Percentiles rank a stretch among this genome's conserved stretches.
These are phyloP conservation scores for Fusarium azukiicola DNA, from an alignment of 2,329 filamentous ascomycete genomes.

Conservation along the genomic window DNA sequence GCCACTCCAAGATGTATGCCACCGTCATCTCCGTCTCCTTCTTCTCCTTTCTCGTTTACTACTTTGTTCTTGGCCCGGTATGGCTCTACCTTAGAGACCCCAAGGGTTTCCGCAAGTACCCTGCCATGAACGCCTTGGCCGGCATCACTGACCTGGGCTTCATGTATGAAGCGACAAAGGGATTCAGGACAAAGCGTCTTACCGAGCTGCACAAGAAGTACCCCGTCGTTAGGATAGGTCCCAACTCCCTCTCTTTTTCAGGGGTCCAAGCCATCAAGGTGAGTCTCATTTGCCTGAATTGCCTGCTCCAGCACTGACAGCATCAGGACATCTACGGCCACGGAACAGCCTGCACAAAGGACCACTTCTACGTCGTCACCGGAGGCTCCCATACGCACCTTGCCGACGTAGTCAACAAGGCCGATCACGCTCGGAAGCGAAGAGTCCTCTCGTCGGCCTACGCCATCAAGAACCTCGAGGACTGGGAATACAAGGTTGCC, in stretches of 20 bases:
- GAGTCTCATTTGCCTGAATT: neutral
- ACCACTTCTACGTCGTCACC: constrained; percentile 66
- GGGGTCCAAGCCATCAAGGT: constrained; percentile 49
- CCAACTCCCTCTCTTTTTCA: constrained; percentile 52
- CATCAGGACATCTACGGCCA: constrained; percentile 65
- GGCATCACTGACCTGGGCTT: constrained; percentile 42
- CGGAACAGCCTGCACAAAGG: constrained; percentile 72
- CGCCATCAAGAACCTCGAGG: constrained; percentile 74
- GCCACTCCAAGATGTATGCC: neutral
- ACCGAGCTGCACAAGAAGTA: constrained; percentile 70
- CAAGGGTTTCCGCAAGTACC: constrained; percentile 49
- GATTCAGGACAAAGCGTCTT: constrained; percentile 56
- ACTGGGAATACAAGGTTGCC: constrained; percentile 76
- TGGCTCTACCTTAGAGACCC: constrained; percentile 57
- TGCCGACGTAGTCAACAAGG: constrained; percentile 73
- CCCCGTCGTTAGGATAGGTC: constrained; percentile 52
- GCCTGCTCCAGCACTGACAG: neutral
- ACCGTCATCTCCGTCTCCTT: neutral
- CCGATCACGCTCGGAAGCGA: constrained; percentile 74
- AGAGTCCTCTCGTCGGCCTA: constrained; percentile 73
- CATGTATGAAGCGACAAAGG: constrained; percentile 30
- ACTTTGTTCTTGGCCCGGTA: constrained; percentile 2
- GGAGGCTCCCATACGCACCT: constrained; percentile 73
- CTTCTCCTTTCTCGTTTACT: constrained; percentile 10
- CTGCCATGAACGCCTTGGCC: constrained; percentile 45